Conservation (phyloP, 2,329 filamentous ascomycete species). For the Stachybotrys echinatus region DNA sequence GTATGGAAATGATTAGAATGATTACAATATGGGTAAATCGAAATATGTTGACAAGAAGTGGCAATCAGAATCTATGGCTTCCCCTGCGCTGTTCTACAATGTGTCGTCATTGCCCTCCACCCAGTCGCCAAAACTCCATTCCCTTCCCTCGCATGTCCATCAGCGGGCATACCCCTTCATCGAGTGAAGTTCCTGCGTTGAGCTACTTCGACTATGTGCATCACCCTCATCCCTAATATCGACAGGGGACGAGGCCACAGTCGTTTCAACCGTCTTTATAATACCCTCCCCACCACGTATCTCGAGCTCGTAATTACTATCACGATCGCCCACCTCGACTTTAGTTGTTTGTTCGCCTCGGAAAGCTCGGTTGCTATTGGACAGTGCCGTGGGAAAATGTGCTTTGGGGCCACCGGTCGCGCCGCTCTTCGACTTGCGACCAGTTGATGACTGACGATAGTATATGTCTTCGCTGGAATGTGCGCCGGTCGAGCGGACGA, state of each 20-base stretch:
- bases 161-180: neutral
- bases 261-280: slow-evolving; percentile 14
- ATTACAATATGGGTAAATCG: no score
- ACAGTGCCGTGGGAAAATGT: neutral
- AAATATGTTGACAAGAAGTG: no score
- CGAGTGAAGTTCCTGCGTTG: slow-evolving; percentile 9
- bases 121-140: no score
- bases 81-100: no score
- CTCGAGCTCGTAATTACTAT: slow-evolving; percentile 5
- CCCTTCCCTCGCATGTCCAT: no score
- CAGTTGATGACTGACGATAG: slow-evolving; percentile 3
- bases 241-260: slow-evolving; percentile 4
- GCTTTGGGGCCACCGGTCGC: neutral
- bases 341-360: slow-evolving; percentile 1
- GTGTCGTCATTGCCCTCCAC: no score
- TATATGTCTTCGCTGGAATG: slow-evolving; percentile 6
- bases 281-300: slow-evolving; percentile 6
- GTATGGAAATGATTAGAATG: no score
- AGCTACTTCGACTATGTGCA: slow-evolving; percentile 10
- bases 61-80: no score
- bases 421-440: neutral
- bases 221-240: slow-evolving; percentile 1
- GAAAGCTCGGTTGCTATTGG: neutral
- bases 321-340: slow-evolving; percentile 7
- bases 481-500: slow-evolving; percentile 8